Percentiles rank a stretch among this genome's conserved stretches.
Conservation (phyloP, 164 flowering plant species). For the Stephania yunnanensis region DNA sequence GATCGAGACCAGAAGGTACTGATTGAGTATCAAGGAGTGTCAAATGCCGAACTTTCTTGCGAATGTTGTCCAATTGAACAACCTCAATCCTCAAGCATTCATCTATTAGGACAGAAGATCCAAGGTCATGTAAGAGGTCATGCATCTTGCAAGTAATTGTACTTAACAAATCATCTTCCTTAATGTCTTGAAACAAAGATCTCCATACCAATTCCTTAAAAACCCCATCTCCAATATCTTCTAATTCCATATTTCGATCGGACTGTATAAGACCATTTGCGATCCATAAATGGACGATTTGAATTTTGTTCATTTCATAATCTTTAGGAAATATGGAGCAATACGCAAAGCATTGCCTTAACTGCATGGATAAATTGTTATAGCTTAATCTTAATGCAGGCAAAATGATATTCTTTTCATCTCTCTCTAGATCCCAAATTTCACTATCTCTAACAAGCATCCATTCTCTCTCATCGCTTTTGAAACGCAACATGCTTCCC, state of each 20-base stretch:
- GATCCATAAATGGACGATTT: background rate
- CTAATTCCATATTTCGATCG: background rate
- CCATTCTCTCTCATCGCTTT: background rate
- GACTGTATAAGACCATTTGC: background rate
- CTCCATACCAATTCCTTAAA: slow-evolving; percentile 7
- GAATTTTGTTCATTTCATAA: background rate
- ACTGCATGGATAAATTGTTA: background rate
- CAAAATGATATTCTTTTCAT: background rate
- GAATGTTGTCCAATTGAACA: background rate
- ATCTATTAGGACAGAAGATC: background rate
- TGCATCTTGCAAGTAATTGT: slow-evolving; percentile 11
- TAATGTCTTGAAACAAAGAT: slow-evolving; percentile 13
- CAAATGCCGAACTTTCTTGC: background rate
- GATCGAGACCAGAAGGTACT: background rate
- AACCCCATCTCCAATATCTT: background rate
- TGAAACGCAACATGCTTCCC: background rate
- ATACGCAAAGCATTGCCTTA: background rate
- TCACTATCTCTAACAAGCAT: background rate
- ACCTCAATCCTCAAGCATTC: slow-evolving; percentile 1
- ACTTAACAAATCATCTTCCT: background rate
- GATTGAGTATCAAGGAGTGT: background rate
- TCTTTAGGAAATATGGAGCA: slow-evolving; percentile 5
- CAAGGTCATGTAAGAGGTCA: slow-evolving; percentile 17
- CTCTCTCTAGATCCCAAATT: background rate
- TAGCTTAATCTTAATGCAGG: background rate